Conservation (phyloP, 2,329 filamentous ascomycete genomes). For the Fonsecaea nubica region DNA sequence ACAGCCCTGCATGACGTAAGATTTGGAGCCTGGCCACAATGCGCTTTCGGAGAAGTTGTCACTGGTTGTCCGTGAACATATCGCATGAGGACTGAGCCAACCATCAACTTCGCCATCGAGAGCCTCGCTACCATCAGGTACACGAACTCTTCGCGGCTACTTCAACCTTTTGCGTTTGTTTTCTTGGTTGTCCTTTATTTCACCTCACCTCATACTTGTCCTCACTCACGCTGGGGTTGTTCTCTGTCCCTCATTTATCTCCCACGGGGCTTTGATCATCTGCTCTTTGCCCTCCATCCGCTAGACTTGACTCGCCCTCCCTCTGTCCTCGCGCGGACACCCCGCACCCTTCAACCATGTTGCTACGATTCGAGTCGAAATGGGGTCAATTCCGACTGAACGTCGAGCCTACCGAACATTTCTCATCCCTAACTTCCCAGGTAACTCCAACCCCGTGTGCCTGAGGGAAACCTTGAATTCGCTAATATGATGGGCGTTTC, state of each 20-base stretch:
- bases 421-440: slow-evolving; percentile 62
- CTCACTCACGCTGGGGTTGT: neutral
- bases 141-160: neutral
- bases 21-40: slow-evolving; percentile 16
- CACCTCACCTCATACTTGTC: neutral
- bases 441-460: slow-evolving; percentile 40
- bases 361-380: slow-evolving; percentile 85
- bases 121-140: slow-evolving; percentile 12
- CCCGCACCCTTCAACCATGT: slow-evolving; percentile 59
- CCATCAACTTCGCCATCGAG: slow-evolving; percentile 1
- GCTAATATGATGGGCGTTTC: neutral
- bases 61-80: neutral
- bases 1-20: slow-evolving; percentile 14
- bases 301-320: slow-evolving; percentile 1
- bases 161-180: slow-evolving; percentile 1
- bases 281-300: neutral
- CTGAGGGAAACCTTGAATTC: neutral
- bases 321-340: neutral
- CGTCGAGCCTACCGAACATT: slow-evolving; percentile 75
- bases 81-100: slow-evolving; percentile 7
- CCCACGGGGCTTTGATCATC: neutral
- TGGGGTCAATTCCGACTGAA: slow-evolving; percentile 91
- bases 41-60: slow-evolving; percentile 4
- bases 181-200: slow-evolving; percentile 6
- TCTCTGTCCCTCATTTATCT: neutral